Base-by-base conservation (phyloP, 305 asterid genomes). In the Solanum chacoense region DNA sequence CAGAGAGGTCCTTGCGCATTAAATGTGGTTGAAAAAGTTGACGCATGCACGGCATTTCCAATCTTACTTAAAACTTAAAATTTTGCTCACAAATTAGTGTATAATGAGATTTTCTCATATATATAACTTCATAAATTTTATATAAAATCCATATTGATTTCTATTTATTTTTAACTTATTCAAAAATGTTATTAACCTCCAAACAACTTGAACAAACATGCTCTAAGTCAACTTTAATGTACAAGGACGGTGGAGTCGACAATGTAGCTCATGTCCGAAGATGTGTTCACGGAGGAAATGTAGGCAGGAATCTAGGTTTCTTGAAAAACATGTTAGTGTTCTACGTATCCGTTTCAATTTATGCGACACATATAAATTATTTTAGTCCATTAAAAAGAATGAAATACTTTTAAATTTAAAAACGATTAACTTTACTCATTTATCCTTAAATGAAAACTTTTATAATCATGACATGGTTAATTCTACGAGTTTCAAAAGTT, bases 21-120 rank as follows among this genome's bases (percentile, higher is more conserved):
- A 80, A 42, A 80, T 1, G 24, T 91, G 89, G 86, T 71, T 89
- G 18, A 92, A 90, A 91, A 90, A 90, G 79, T 93, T 92, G 4
- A 89, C 29, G 88, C 94, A 93, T 50, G 91, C 89, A 91, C 92
- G 93, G 87, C 95, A 93, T 87, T 69, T 24, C 91, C 95, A 93
- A 88, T 91, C 94, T 1, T 89, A 55, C 67, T 20, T 55, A 0
- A 7, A 55, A 24, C 32, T 67, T 67, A 67, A 5, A 24, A 67
- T 24, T 65, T 67, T 67, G 32, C 74, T 67, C 75, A 69, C 34
- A 26, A 69, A 11, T 69, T 26, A 26, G 9, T 1, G 26, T 69
- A 69, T 12, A 71, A 69, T 28, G 4, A 6, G 16, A 28, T 71
- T 0, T 59, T 59, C 24, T 20, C 69, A 28, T 5, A 14, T 6